Evolutionary conservation across 2,329 filamentous ascomycete species (phyloP).

Genomic region (Elsinoe ampelina): DNA sequence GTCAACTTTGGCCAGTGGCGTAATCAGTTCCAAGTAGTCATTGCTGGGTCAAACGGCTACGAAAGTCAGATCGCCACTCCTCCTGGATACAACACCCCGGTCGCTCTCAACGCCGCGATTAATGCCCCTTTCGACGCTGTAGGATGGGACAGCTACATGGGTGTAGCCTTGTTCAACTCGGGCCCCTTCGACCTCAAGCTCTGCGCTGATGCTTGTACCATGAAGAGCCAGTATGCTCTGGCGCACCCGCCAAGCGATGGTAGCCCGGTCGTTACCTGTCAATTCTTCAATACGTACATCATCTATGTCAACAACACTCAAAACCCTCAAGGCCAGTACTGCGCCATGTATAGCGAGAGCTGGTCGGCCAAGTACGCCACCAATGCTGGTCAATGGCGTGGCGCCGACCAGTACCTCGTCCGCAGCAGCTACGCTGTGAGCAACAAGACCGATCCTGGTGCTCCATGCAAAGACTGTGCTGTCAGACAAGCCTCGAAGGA

Average conservation of each 20-base stretch:
- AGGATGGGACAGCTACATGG: slow-evolving; percentile 23
- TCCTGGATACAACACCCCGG: slow-evolving; percentile 16
- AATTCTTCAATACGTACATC: slow-evolving; percentile 21
- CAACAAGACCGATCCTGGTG: slow-evolving; percentile 15
- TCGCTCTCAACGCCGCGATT: slow-evolving; percentile 21
- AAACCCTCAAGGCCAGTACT: slow-evolving; percentile 22
- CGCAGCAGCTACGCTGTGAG: slow-evolving; percentile 16
- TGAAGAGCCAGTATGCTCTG: slow-evolving; percentile 18
- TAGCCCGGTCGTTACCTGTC: slow-evolving; percentile 19
- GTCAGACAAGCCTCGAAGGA: slow-evolving; percentile 18
- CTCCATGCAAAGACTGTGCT: slow-evolving; percentile 14
- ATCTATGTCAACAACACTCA: slow-evolving; percentile 18
- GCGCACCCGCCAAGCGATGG: slow-evolving; percentile 16
- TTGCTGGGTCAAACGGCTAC: slow-evolving; percentile 17
- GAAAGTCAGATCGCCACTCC: slow-evolving; percentile 13
- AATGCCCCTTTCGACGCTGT: slow-evolving; percentile 22
- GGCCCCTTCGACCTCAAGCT: slow-evolving; percentile 26
- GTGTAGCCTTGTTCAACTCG: slow-evolving; percentile 22
- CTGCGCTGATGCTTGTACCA: slow-evolving; percentile 24
- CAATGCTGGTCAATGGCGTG: slow-evolving; percentile 17
- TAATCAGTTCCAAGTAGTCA: slow-evolving; percentile 16
- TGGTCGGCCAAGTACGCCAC: slow-evolving; percentile 19
- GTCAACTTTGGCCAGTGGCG: slow-evolving; percentile 15
- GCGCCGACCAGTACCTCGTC: slow-evolving; percentile 17
- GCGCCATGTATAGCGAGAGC: slow-evolving; percentile 20